Evolutionary conservation across 768 basidiomycete genomes (phyloP).

Genomic region (Mycena belliarum): DNA sequence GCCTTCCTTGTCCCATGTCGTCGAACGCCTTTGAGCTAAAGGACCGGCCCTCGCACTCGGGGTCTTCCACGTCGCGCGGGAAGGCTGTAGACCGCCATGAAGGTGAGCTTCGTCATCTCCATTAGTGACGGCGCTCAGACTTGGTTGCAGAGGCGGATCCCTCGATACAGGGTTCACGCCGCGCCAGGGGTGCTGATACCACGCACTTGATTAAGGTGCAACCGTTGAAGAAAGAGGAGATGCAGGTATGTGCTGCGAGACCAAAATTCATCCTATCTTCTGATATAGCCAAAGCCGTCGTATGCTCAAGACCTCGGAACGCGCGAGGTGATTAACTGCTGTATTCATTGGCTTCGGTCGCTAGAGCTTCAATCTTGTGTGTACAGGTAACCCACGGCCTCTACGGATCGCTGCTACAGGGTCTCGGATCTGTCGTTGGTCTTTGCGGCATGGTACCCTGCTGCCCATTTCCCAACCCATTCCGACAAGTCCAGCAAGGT

Average conservation of each 20-base stretch:
- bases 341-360: no score
- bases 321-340: no score
- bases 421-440: slow-evolving; percentile 68
- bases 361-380: no score
- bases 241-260: slow-evolving; percentile 61
- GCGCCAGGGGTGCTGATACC: background rate
- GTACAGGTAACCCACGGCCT: slow-evolving; percentile 74
- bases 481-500: slow-evolving; percentile 86
- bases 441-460: slow-evolving; percentile 78
- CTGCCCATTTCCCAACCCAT: slow-evolving; percentile 83
- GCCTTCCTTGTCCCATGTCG: background rate
- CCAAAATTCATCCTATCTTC: slow-evolving; percentile 1
- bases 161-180: background rate
- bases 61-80: slow-evolving; percentile 5
- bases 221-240: slow-evolving; percentile 80
- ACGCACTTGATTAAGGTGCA: slow-evolving; percentile 75
- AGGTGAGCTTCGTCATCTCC: background rate
- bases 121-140: background rate
- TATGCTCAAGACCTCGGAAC: slow-evolving; percentile 90
- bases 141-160: background rate
- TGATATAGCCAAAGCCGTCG: slow-evolving; percentile 58
- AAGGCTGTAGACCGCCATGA: slow-evolving; percentile 9
- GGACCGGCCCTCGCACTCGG: slow-evolving; percentile 4
- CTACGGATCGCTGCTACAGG: slow-evolving; percentile 80
- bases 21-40: slow-evolving; percentile 3